Evolutionary conservation across 73 alveolate species (phyloP), one percentile per base, ranked within the genome.

Genomic region (Paramecium pentaurelia): DNA sequence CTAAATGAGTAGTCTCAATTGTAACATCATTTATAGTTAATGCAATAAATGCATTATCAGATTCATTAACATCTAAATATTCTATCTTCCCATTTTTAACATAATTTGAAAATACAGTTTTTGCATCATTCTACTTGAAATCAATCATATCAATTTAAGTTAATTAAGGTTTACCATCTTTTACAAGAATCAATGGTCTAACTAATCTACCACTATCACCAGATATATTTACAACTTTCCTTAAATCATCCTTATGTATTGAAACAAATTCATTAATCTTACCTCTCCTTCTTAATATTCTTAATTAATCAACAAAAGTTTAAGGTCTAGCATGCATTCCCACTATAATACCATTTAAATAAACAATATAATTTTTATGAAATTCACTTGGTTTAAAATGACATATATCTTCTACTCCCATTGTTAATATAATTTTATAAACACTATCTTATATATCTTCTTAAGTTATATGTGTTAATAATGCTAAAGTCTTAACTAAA

Each of bases 51-150:
- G 98, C 97, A 86, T 99, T 97, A 94, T 99, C 99, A 93, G 98
- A 99, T 94, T 98, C 99, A 80, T 99, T 99, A 18, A 98, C 99
- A 90, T 98, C 99, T 11, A 99, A 93, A 96, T 97, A 97, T 77
- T 95, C 99, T 14, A 98, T 85, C 60, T 93, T 92, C 11, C 99
- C 99, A 49, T 95, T 95, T 86, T 94, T 77, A 8, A 94, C 60
- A 75, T 25, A n/a, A 49, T 68, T 34, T 44, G 34, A 36, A 45
- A 60, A 47, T 49, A 42, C 71, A 25, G 60, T 44, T 54, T 60
- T 10, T 0, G 54, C 58, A 34, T 71, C 86, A 38, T 86, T 86
- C 86, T 93, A 84, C 44, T 87, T 70, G 8, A 98, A 86, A n/a
- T n/a, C n/a, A n/a, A n/a, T n/a, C n/a, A n/a, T n/a, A n/a, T n/a